Base-by-base conservation (phyloP, 2,329 filamentous ascomycete genomes). In the Phaeophleospora eucalypticola region DNA sequence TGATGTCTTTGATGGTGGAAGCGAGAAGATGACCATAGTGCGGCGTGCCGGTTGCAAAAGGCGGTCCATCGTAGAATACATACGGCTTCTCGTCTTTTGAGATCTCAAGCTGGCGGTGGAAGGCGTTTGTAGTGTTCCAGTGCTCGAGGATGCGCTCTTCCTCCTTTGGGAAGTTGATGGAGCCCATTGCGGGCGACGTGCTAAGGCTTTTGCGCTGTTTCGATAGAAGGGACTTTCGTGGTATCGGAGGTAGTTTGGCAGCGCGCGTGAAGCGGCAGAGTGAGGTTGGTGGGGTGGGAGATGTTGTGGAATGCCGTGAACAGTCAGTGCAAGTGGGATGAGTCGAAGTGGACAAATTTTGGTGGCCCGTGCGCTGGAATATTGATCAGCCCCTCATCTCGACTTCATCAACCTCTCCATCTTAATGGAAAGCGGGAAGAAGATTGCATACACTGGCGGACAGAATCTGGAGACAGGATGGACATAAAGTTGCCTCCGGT, bases 1-100 rank as follows among this genome's bases (percentile, higher is more conserved):
- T 95, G 51, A 95, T 93, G 68, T 96, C 91, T 71, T 97, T 96
- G 73, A 96, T 95, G 41, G 90, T 96, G 16, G 89, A 95, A 32
- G 91, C 87, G 57, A 95, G 77, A 43, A 95, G 73, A 70, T 95
- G 89, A 47, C 84, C 81, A 61, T 86, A 84, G 66, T 86, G 83
- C 35, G 81, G 80, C 49, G 81, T 73, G 32, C 80, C 79, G 4
- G 72, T 76, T 16, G 73, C 71, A 57, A 77, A 76, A 2, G 72
- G 74, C 36, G 78, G 77, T 45, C 85, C 57, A 85, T 95, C 65
- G 74, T 96, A 97, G 73, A 98, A 98, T 46, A 89, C 95, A 67
- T 95, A 98, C 44, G 83, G 86, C 54, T 86, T 81, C 53, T 84
- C 82, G 56, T 86, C 87, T 68, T 87, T 80, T 9, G 90, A 93